phyloP scores from a whole-genome alignment of 345 rosid species.

The Lagerstroemia speciosa region DNA sequence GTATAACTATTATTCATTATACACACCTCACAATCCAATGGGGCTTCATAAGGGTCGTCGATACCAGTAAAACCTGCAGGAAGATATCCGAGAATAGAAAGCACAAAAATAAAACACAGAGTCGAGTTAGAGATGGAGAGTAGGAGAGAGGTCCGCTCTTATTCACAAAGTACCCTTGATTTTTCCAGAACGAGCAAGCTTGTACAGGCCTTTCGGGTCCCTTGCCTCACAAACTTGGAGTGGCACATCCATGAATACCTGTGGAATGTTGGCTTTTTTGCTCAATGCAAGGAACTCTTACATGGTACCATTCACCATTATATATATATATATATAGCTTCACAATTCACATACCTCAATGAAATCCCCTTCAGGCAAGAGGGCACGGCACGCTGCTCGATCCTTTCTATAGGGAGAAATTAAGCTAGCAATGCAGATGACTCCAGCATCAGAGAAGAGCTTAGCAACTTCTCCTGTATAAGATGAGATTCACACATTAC shows the following conservation, averaged over 20 bases:
- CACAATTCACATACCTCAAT: conserved; percentile 37
- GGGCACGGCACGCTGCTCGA: conserved; percentile 55
- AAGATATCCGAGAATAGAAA: background rate
- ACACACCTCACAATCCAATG: conserved; percentile 52
- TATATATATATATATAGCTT: conserved; percentile 1
- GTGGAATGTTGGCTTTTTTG: conserved; percentile 6
- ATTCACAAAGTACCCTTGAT: conserved; percentile 44
- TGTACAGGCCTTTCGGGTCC: conserved; percentile 83
- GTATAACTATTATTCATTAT: background rate
- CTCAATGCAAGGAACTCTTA: background rate
- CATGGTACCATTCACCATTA: background rate
- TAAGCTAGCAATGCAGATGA: conserved; percentile 77
- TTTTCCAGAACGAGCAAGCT: conserved; percentile 84
- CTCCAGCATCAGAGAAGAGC: conserved; percentile 76
- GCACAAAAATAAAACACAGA: background rate
- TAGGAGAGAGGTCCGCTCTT: background rate
- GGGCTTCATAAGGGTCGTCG: conserved; percentile 74
- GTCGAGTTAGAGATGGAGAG: conserved; percentile 1
- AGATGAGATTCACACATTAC: background rate
- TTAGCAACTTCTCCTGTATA: conserved; percentile 70
- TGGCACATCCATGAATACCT: conserved; percentile 75
- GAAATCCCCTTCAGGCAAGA: conserved; percentile 67
- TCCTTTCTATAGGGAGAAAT: conserved; percentile 83
- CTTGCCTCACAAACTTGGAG: conserved; percentile 68
- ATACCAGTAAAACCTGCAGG: conserved; percentile 63